Evolutionary conservation across 306 rosid species (phyloP), one percentile per base, ranked within the genome.

Genomic region (Sindora glabra): DNA sequence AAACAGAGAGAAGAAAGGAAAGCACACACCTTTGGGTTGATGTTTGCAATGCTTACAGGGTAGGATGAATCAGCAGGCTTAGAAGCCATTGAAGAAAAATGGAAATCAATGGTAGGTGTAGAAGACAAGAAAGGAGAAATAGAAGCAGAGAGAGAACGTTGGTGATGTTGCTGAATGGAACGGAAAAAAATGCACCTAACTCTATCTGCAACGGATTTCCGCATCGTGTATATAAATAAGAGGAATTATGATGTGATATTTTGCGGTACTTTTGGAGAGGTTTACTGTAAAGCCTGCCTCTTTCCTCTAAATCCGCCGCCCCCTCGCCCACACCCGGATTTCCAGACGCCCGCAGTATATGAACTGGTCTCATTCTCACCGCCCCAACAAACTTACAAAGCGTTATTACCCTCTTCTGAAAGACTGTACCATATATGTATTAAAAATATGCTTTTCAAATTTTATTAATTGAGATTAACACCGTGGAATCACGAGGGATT

Each of bases 21-120:
- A 42, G 30, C 8, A 4, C 4, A 48, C 27, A 88, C 95, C 94
- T 92, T 84, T 51, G 87, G 94, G 58, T 86, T 92, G 72, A 92
- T 72, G 68, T 78, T 89, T 2, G n/a, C 69, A 24, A 54, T n/a
- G 18, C 85, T 65, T 8, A 83, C 72, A 10, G 92, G 82, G 30
- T 63, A 65, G 47, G 76, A 38, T 1, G 80, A 67, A 62, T 60
- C 27, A 24, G 81, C 29, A 21, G 53, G 12, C 53, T 62, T 5
- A 22, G 79, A 53, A 70, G 84, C 71, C 65, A 73, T 69, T 21
- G 79, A 30, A 12, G 86, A 34, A 33, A 62, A 37, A 9, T 52
- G 54, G 40, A 18, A 34, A 66, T 52, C 59, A 9, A 59, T 44
- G 40, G 48, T 10, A 3, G 62, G 16, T 17, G 70, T 3, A 24